Evolutionary conservation across 441 rosid species (phyloP), one percentile per base, ranked within the genome.

Genomic region (Bocquillonia castaneifolia): DNA sequence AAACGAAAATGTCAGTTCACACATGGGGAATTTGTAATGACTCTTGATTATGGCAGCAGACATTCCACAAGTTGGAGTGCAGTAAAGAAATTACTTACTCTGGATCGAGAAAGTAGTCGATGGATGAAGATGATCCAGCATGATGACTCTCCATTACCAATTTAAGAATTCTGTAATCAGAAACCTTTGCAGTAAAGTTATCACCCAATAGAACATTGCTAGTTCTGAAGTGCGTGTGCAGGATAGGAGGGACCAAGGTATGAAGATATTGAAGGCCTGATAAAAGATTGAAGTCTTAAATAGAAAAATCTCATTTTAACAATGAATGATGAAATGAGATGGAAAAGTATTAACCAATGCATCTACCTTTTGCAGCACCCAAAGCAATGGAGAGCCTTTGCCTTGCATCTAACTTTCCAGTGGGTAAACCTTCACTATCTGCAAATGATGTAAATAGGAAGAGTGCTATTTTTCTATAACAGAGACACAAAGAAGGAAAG

Each of bases 231-330:
- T 79, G 83, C 85, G 77, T 73, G 71, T 83, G 87, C 54, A 74
- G 68, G 34, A 83, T 60, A 40, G 85, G 85, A 71, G 82, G 82
- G 60, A 61, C 80, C 76, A 73, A 48, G 63, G 77, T 70, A 74
- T 83, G 87, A 73, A 83, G 81, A 72, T 83, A 75, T 64, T 81
- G 81, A 61, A 83, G 77, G 23, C 85, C 87, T 83, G 80, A 25
- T 72, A 39, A 40, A 73, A 40, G 63, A 62, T 29, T 51, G 36
- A 67, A 31, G 2, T n/a, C 4, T 63, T 8, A 0, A 22, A 18
- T 53, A 42, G 42, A 67, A 47, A 61, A 51, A n/a, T 59, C 25
- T 25, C 14, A 48, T 40, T 13, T 15, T 13, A 28, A 5, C 7
- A 9, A 58, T 47, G 55, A 20, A 31, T 18, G 54, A 20, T 0